These are phyloP conservation scores for Sanghuangporus sanghuang DNA, from an alignment of 1,284 basidiomycete genomes.

Conservation along the genomic window DNA sequence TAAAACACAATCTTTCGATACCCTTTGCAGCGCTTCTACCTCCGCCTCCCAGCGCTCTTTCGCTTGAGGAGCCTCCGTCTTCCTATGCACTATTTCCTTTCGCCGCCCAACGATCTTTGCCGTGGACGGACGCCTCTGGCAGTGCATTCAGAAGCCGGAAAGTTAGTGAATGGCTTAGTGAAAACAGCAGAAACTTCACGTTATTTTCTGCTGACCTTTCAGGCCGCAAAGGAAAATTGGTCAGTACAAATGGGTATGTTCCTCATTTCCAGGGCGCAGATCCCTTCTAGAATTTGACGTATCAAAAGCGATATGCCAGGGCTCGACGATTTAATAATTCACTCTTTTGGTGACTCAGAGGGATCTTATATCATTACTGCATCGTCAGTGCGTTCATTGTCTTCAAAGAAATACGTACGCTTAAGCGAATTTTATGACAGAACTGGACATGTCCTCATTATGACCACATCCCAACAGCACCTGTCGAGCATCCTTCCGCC, in stretches of 20 bases:
- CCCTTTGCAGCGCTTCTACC: conserved; percentile 36
- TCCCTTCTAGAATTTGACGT: not conserved
- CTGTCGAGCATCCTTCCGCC: conserved; percentile 43
- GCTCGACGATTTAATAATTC: conserved; percentile 4
- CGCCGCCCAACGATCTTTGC: conserved; percentile 40
- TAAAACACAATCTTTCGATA: conserved; percentile 20
- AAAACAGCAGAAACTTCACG: conserved; percentile 30
- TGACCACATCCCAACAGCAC: conserved; percentile 30
- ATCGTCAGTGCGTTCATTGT: conserved; percentile 34
- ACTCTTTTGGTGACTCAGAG: not conserved
- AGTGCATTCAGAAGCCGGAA: conserved; percentile 53
- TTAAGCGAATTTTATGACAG: conserved; percentile 28
- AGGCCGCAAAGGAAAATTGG: conserved; percentile 28
- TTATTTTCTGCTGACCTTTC: conserved; percentile 34
- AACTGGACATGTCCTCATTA: conserved; percentile 52
- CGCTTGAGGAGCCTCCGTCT: conserved; percentile 27
- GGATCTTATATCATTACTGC: conserved; percentile 34
- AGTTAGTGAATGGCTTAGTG: conserved; percentile 52
- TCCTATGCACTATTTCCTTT: conserved; percentile 64
- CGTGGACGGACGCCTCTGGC: conserved; percentile 41
- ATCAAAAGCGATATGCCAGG: not conserved
- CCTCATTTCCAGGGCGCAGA: not conserved
- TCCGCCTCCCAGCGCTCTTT: conserved; percentile 24
- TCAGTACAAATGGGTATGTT: conserved; percentile 32
- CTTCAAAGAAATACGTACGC: not conserved